A percentile compares a stretch with the other conserved stretches of the same genome.
Conservation (phyloP, 768 basidiomycete species). For the Trametes elegans region DNA sequence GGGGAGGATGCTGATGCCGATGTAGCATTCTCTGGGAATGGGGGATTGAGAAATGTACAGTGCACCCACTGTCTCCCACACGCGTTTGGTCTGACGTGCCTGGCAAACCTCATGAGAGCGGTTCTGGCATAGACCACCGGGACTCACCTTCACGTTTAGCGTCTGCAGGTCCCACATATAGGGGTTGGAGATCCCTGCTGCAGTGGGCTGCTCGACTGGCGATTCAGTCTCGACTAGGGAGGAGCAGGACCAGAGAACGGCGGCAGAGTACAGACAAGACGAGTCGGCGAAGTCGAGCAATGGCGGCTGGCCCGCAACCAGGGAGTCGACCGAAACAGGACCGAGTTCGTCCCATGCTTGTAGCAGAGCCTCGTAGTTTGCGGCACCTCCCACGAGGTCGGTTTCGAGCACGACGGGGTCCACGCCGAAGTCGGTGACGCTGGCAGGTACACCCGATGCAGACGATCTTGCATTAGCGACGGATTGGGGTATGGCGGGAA, state of each 20-base stretch:
- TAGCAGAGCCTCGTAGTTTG: background rate
- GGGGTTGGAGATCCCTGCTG: too few species aligned
- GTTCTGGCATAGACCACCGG: too few species aligned
- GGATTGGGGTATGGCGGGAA: too few species aligned
- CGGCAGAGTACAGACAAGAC: constrained; percentile 17
- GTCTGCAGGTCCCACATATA: background rate
- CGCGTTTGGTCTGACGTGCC: background rate
- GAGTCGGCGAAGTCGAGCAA: constrained; percentile 10
- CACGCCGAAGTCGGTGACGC: background rate
- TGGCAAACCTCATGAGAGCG: background rate
- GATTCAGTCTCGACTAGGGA: background rate
- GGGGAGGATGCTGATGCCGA: constrained; percentile 51
- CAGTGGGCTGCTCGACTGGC: background rate
- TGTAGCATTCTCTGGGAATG: constrained; percentile 43
- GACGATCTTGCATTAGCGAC: too few species aligned
- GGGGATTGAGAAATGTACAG: constrained; percentile 21
- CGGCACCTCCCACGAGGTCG: background rate
- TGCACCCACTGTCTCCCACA: constrained; percentile 20
- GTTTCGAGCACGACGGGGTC: constrained; percentile 7
- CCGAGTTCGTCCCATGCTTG: constrained; percentile 5
- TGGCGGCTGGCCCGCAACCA: background rate
- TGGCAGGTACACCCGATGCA: too few species aligned
- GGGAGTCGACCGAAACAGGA: constrained; percentile 10
- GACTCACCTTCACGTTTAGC: background rate
- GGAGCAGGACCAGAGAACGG: background rate